Evolutionary conservation across 2,329 filamentous ascomycete genomes (phyloP).

Genomic region (Fusarium staphyleae): DNA sequence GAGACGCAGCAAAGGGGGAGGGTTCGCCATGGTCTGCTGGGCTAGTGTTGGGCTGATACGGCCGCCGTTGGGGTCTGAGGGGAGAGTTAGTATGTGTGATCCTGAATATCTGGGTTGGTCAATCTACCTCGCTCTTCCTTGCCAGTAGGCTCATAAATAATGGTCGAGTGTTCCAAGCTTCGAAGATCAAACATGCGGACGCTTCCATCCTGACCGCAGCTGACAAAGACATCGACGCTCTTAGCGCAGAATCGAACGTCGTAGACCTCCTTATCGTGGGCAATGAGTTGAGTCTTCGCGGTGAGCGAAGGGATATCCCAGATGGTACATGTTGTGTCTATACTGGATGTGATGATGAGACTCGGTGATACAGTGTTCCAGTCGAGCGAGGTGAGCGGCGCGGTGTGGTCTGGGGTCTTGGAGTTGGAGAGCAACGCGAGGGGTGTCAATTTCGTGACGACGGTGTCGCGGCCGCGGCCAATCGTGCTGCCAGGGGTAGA

Average conservation of each 20-base stretch:
- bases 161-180: conserved; percentile 96
- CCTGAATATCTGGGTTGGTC: not conserved
- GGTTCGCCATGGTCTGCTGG: conserved; percentile 78
- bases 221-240: conserved; percentile 98
- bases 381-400: conserved; percentile 92
- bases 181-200: conserved; percentile 98
- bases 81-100: conserved; percentile 29
- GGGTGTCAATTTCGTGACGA: conserved; percentile 83
- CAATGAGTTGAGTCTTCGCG: conserved; percentile 97
- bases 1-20: conserved; percentile 78
- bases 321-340: conserved; percentile 98
- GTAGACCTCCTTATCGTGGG: conserved; percentile 98
- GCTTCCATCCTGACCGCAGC: conserved; percentile 95
- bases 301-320: conserved; percentile 99
- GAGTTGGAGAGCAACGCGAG: conserved; percentile 94
- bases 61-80: conserved; percentile 61
- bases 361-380: conserved; percentile 98
- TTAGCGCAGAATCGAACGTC: conserved; percentile 98
- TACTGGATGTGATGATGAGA: conserved; percentile 97
- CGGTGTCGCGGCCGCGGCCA: conserved; percentile 63
- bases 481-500: conserved; percentile 69
- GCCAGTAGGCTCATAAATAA: conserved; percentile 96
- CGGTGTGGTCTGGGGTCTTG: conserved; percentile 97
- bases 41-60: conserved; percentile 77
- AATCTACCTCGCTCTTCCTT: conserved; percentile 76